phyloP scores from a whole-genome alignment of 768 basidiomycete species.

The Mrakia blollopis region DNA sequence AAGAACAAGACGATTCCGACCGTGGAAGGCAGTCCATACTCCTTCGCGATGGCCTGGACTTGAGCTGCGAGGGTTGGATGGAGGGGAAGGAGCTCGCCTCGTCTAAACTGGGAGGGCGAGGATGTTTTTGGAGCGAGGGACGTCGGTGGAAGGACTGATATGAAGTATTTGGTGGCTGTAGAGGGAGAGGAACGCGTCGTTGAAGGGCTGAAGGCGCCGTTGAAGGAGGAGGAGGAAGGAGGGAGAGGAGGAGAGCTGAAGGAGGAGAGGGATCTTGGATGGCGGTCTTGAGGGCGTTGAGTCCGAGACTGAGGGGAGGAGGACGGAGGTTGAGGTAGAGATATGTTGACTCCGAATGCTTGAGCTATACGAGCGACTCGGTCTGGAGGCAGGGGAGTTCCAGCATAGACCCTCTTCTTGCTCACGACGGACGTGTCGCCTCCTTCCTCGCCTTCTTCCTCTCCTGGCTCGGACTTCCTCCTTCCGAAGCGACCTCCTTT shows the following conservation, averaged over 20 bases:
- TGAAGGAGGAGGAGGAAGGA: background rate
- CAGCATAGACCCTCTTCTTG: background rate
- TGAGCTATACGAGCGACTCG: conserved; percentile 16
- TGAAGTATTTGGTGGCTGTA: background rate
- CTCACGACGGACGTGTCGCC: background rate
- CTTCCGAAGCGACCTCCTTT: background rate
- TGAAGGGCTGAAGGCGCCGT: background rate
- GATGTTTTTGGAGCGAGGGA: background rate
- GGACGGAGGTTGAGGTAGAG: background rate
- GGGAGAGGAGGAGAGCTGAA: background rate
- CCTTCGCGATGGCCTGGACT: conserved; percentile 79
- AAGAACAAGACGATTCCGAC: conserved; percentile 79
- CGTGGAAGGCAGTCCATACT: conserved; percentile 86
- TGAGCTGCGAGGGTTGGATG: conserved; percentile 78
- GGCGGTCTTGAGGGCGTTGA: background rate
- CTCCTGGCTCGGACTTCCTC: background rate
- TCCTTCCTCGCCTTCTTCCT: background rate
- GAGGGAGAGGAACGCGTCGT: background rate
- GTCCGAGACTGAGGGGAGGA: background rate
- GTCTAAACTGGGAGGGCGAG: background rate
- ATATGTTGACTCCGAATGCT: conserved; percentile 18
- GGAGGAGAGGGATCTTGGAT: background rate
- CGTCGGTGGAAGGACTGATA: conserved; percentile 5
- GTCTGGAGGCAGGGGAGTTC: background rate
- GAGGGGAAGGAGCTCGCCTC: conserved; percentile 59